Evolutionary conservation across 768 basidiomycete species (phyloP).

Genomic region (Russula abietina): DNA sequence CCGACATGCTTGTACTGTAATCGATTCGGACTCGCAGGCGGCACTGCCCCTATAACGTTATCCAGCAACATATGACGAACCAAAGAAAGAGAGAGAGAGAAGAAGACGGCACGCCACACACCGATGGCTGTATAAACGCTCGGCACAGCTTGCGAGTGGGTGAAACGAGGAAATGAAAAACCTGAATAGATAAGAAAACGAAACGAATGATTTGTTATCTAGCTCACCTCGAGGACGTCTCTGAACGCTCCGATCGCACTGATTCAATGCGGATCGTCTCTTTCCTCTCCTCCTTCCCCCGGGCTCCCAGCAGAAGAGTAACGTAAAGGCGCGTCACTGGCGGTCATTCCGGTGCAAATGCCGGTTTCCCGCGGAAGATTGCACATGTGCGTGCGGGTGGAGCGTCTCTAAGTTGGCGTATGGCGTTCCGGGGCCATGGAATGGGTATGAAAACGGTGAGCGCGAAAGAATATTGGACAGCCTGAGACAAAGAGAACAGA

Average conservation of each 20-base stretch:
- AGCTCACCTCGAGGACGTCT: constrained; percentile 10
- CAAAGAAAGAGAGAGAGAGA: background rate
- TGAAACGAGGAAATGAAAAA: background rate
- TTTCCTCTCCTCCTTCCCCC: background rate
- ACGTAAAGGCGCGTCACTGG: background rate
- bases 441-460: too few relatives aligned
- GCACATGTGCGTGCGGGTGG: too few relatives aligned
- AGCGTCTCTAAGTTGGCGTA: too few relatives aligned
- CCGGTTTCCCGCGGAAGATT: too few relatives aligned
- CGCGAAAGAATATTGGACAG: too few relatives aligned
- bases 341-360: background rate
- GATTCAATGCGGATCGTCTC: too few relatives aligned
- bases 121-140: background rate
- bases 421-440: too few relatives aligned
- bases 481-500: too few relatives aligned
- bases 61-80: background rate
- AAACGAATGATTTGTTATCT: background rate
- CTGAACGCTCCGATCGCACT: background rate
- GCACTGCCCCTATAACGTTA: background rate
- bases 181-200: too few relatives aligned
- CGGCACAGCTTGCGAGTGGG: background rate
- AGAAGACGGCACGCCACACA: background rate
- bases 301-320: background rate
- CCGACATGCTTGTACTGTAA: background rate
- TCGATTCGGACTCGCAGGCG: background rate